Evolutionary conservation across 352 stramenopile species (phyloP).

Genomic region (Globisporangium solare): DNA sequence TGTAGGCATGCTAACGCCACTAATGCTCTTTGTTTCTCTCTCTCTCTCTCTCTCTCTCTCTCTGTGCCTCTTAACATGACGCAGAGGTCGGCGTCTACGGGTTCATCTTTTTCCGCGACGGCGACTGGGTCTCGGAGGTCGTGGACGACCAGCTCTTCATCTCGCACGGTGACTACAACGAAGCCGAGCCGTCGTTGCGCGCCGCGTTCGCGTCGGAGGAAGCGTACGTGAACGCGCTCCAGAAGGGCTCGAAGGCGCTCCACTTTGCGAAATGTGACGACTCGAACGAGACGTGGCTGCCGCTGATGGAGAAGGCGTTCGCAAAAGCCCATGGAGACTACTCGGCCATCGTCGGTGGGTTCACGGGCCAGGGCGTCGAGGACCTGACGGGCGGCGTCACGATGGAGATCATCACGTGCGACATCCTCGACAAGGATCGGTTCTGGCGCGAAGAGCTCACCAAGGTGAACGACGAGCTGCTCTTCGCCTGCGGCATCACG

Average conservation of each 20-base stretch:
- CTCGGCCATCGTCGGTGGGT: slow-evolving; percentile 49
- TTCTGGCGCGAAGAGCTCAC: slow-evolving; percentile 34
- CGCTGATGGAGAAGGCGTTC: slow-evolving; percentile 86
- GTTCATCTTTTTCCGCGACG: slow-evolving; percentile 51
- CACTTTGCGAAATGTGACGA: slow-evolving; percentile 35
- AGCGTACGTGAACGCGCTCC: slow-evolving; percentile 23
- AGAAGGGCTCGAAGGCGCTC: slow-evolving; percentile 31
- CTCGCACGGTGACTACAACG: slow-evolving; percentile 20
- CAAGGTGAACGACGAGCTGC: slow-evolving; percentile 33
- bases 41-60: too few relatives aligned
- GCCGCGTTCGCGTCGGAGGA: slow-evolving; percentile 22
- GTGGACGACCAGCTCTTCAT: slow-evolving; percentile 42
- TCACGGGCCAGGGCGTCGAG: slow-evolving; percentile 40
- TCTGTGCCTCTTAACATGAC: not conserved
- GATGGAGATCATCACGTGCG: slow-evolving; percentile 24
- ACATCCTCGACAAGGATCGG: slow-evolving; percentile 32
- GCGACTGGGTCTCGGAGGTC: slow-evolving; percentile 41
- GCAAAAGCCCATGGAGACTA: slow-evolving; percentile 81
- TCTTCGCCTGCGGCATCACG: slow-evolving; percentile 30
- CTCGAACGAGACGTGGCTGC: slow-evolving; percentile 75
- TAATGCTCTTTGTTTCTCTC: too few relatives aligned
- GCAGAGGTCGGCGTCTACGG: slow-evolving; percentile 39
- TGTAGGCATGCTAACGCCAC: not conserved
- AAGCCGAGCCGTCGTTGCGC: slow-evolving; percentile 17
- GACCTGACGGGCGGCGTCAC: slow-evolving; percentile 41